Evolutionary conservation across 768 basidiomycete species (phyloP).

Genomic region (Hortiboletus campestris): DNA sequence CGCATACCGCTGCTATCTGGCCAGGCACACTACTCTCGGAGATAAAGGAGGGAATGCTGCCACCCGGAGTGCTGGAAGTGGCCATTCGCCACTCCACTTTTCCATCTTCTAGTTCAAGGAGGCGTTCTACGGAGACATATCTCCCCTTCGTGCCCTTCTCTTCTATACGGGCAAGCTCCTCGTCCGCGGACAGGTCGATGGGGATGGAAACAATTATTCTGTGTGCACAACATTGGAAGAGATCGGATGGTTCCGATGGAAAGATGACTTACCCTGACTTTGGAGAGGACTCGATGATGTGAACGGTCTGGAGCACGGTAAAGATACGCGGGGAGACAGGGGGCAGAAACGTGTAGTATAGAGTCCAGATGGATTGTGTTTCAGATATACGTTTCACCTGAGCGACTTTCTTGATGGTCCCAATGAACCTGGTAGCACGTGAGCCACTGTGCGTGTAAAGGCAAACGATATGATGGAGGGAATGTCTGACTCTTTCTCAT

Average conservation of each 20-base stretch:
- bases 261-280: slow-evolving; percentile 53
- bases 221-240: not conserved
- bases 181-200: slow-evolving; percentile 58
- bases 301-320: slow-evolving; percentile 67
- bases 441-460: not conserved
- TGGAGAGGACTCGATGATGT: slow-evolving; percentile 48
- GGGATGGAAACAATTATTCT: slow-evolving; percentile 58
- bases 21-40: slow-evolving; percentile 59
- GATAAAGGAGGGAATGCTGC: slow-evolving; percentile 63
- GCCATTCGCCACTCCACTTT: slow-evolving; percentile 80
- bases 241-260: not conserved
- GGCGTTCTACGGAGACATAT: slow-evolving; percentile 67
- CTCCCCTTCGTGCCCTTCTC: slow-evolving; percentile 63
- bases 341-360: slow-evolving; percentile 70
- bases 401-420: slow-evolving; percentile 60
- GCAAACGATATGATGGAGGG: not conserved
- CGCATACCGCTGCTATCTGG: slow-evolving; percentile 56
- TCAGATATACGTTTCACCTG: slow-evolving; percentile 62
- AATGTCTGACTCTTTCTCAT: slow-evolving; percentile 62
- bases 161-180: slow-evolving; percentile 59
- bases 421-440: slow-evolving; percentile 52
- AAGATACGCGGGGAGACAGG: slow-evolving; percentile 74
- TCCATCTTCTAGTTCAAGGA: slow-evolving; percentile 61
- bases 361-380: slow-evolving; percentile 64
- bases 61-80: slow-evolving; percentile 69